phyloP scores from a whole-genome alignment of 2,329 filamentous ascomycete genomes.

The Graphilbum sp. region DNA sequence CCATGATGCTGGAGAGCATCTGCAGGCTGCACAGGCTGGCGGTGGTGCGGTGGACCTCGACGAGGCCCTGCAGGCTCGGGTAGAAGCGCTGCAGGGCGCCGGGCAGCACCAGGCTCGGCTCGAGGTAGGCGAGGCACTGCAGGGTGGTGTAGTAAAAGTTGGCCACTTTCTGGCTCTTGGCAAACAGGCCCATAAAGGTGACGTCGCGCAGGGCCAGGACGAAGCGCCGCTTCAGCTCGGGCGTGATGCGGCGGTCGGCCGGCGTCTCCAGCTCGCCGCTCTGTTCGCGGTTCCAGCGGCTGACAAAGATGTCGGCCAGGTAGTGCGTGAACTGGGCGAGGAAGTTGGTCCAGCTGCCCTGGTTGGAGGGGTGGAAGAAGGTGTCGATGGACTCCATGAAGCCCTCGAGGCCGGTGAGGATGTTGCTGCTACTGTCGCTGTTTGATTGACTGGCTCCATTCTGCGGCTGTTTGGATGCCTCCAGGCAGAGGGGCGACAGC shows the following conservation, averaged over 20 bases:
- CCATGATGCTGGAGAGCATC: constrained; percentile 81
- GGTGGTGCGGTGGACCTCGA: constrained; percentile 91
- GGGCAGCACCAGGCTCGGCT: constrained; percentile 81
- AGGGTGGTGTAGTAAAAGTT: constrained; percentile 83
- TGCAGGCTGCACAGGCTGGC: constrained; percentile 85
- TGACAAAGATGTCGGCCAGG: constrained; percentile 88
- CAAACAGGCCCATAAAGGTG: constrained; percentile 95
- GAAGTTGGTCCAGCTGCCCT: constrained; percentile 78
- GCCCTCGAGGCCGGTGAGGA: constrained; percentile 73
- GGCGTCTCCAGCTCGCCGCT: constrained; percentile 84
- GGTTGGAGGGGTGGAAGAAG: constrained; percentile 97
- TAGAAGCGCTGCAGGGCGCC: constrained; percentile 93
- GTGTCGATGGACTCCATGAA: constrained; percentile 92
- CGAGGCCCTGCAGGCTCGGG: constrained; percentile 86
- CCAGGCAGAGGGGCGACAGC: constrained; percentile 64
- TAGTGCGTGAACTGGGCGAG: constrained; percentile 84
- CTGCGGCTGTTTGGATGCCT: neutral
- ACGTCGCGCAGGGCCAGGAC: constrained; percentile 81
- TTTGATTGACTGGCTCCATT: no score
- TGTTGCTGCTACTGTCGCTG: constrained; percentile 40
- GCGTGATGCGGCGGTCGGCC: constrained; percentile 59
- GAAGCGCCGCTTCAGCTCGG: constrained; percentile 72
- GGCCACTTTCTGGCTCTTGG: constrained; percentile 83
- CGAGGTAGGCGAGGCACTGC: constrained; percentile 76
- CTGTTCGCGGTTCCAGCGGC: constrained; percentile 91